Conservation (phyloP, 2,329 filamentous ascomycete species). For the Penicillium glabrum region DNA sequence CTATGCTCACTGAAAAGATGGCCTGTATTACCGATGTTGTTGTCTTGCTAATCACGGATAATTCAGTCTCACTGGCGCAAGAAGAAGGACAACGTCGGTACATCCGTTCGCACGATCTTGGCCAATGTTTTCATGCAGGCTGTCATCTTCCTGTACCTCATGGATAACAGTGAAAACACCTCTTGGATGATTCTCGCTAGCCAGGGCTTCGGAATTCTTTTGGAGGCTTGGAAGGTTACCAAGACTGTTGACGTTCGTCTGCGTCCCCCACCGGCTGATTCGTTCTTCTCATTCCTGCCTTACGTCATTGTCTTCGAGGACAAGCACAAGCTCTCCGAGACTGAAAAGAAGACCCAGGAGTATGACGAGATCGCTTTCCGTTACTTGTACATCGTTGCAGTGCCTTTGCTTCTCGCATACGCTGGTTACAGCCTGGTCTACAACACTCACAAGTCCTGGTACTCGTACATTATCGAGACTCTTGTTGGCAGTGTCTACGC, state of each 20-base stretch:
- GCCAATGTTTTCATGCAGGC: slow-evolving; percentile 97
- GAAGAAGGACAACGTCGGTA: slow-evolving; percentile 99
- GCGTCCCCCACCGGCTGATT: slow-evolving; percentile 66
- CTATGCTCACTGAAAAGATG: background rate
- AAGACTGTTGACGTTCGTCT: slow-evolving; percentile 89
- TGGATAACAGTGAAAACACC: slow-evolving; percentile 97
- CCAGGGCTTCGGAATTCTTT: slow-evolving; percentile 78
- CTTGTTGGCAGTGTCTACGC: slow-evolving; percentile 95
- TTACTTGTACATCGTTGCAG: slow-evolving; percentile 90
- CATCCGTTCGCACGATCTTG: slow-evolving; percentile 91
- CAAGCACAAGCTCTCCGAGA: slow-evolving; percentile 93
- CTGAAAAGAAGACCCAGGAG: slow-evolving; percentile 96
- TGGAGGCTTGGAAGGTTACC: slow-evolving; percentile 93
- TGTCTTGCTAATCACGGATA: slow-evolving; percentile 10
- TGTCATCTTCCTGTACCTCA: slow-evolving; percentile 91
- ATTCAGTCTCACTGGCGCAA: slow-evolving; percentile 82
- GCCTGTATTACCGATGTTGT: background rate
- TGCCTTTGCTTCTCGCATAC: slow-evolving; percentile 85
- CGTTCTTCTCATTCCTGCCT: slow-evolving; percentile 71
- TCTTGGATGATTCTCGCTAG: slow-evolving; percentile 98
- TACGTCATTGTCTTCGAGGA: slow-evolving; percentile 87
- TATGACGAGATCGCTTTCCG: slow-evolving; percentile 98
- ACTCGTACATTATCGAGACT: slow-evolving; percentile 91
- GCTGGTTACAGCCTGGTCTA: slow-evolving; percentile 89
- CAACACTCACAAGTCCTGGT: slow-evolving; percentile 96